A percentile compares a stretch with the other conserved stretches of the same genome.
Conservation (phyloP, 1,284 basidiomycete genomes). For the Tylopilus sp. region DNA sequence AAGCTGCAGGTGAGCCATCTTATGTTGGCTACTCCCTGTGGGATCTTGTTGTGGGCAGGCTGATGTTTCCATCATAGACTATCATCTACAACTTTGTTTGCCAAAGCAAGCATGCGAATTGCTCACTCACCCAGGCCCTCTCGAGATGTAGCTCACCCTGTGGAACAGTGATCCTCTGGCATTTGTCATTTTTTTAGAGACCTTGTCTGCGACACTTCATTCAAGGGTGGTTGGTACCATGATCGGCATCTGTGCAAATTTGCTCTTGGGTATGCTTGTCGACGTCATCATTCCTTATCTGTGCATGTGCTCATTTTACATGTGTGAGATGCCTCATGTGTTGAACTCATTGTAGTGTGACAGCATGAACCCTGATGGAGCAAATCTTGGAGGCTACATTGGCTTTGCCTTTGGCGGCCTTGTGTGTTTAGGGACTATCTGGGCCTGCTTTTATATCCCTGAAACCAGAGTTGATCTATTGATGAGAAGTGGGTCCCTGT, state of each 20-base stretch:
- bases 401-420: conserved; percentile 43
- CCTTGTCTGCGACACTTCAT: conserved; percentile 43
- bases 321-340: too few species aligned
- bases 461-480: conserved; percentile 41
- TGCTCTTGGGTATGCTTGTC: conserved; percentile 33
- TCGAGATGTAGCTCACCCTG: not conserved
- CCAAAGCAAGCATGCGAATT: conserved; percentile 35
- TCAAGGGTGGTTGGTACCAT: conserved; percentile 39
- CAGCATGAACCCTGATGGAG: conserved; percentile 41
- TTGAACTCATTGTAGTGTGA: not conserved
- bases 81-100: conserved; percentile 42
- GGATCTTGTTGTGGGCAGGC: not conserved
- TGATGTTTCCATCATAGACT: conserved; percentile 22
- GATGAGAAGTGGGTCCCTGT: conserved; percentile 34
- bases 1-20: conserved; percentile 35
- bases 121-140: not conserved
- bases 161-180: conserved; percentile 37
- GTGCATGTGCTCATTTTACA: conserved; percentile 20
- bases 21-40: conserved; percentile 7
- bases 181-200: conserved; percentile 40
- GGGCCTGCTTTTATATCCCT: conserved; percentile 40
- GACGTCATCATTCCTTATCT: conserved; percentile 41
- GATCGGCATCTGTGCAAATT: conserved; percentile 35
- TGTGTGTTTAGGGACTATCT: conserved; percentile 30
- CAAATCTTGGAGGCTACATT: conserved; percentile 41